Base-by-base conservation (phyloP, 495 filamentous ascomycete genomes). In the Penicillium robsamsonii region DNA sequence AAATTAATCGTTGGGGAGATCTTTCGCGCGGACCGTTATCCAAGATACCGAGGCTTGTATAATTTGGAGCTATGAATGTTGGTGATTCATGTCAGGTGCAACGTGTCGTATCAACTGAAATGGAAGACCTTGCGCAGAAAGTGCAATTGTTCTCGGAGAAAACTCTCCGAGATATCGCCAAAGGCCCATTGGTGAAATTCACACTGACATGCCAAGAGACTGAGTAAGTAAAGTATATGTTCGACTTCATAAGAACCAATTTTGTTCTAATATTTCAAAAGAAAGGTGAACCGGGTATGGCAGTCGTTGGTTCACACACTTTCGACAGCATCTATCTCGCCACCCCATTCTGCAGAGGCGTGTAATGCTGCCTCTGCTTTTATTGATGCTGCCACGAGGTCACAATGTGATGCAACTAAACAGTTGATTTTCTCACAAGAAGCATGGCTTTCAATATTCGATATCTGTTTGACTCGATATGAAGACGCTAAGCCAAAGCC, bases 401-500 rank as follows among this genome's bases (percentile, higher is more conserved):
- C 81, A 5, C 52, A 67, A 15, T 57, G 62, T 55, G 56, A 67
- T 7, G 46, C 53, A 25, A 70, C 78, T 1, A 68, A 64, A 17
- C 46, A 66, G 47, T 33, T 82, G 27, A 67, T 76, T 10, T 82
- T 82, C 29, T 78, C 79, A 13, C 64, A 81, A 22, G 60, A 66
- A 15, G 76, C 78, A 10, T 89, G 86, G 71, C 61, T 77, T 12
- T 72, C 75, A 42, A 67, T 88, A 4, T 90, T 94, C 64, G 71
- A 84, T 13, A 83, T 88, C 47, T 93, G 85, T 60, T 73, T 96
- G 57, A 79, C 84, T 53, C 87, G 84, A 71, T 90, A 84, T 58
- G 87, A 93, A 59, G 82, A 84, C 59, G 81, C 87, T 35, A 87
- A 87, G 55, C 80, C 86, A 25, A 87, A 91, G 50, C 85, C 89